These are phyloP conservation scores for Lagerstroemia fauriei DNA, from an alignment of 441 rosid genomes.

Conservation along the genomic window DNA sequence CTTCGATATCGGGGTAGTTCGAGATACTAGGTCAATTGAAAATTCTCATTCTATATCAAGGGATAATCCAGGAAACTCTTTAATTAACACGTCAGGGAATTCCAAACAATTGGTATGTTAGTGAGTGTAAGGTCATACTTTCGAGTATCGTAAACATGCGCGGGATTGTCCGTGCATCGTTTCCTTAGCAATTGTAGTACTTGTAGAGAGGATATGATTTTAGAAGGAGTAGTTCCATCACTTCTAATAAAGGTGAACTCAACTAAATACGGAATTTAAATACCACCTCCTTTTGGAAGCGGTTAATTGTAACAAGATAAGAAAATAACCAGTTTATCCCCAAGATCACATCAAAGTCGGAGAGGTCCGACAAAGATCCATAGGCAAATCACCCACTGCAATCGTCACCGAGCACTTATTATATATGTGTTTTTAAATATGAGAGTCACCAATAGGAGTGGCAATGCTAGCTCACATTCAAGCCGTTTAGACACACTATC, in stretches of 20 bases:
- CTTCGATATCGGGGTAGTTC: neutral
- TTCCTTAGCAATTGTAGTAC: neutral
- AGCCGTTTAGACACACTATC: neutral
- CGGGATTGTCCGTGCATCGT: neutral
- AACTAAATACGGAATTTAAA: neutral
- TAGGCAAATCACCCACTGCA: neutral
- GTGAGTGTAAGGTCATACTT: neutral
- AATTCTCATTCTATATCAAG: neutral
- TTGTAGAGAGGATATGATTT: neutral
- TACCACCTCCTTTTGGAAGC: neutral
- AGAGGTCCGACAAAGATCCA: neutral
- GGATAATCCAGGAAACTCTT: neutral
- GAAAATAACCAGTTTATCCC: neutral
- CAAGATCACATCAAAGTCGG: neutral
- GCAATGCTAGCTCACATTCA: neutral
- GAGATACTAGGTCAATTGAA: neutral
- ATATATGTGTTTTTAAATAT: neutral
- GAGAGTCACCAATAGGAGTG: neutral
- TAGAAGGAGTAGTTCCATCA: neutral
- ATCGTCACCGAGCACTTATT: neutral
- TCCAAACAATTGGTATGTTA: neutral
- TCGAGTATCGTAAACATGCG: neutral
- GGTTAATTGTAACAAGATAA: neutral
- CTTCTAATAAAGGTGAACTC: neutral
- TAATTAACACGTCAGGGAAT: too few relatives aligned